A percentile compares a stretch with the other conserved stretches of the same genome.
Conservation (phyloP, 2,329 filamentous ascomycete species). For the Fusarium austroafricanum region DNA sequence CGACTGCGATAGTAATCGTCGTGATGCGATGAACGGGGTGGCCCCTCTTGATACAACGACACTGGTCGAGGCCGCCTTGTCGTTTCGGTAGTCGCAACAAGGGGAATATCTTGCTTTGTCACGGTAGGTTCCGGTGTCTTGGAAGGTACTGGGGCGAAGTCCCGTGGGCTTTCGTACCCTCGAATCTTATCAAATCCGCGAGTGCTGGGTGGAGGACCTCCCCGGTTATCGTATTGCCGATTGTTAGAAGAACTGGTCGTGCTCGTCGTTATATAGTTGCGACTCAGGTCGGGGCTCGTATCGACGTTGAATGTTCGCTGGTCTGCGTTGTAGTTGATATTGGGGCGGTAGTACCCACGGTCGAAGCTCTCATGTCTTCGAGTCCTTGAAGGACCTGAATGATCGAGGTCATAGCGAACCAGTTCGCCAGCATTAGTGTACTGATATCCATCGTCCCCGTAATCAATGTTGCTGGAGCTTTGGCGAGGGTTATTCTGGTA, state of each 20-base stretch:
- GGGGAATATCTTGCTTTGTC: conserved; percentile 35
- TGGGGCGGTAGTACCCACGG: conserved; percentile 66
- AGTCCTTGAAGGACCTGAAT: conserved; percentile 56
- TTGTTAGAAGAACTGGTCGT: conserved; percentile 37
- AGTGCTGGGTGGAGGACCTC: conserved; percentile 74
- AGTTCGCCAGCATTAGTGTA: conserved; percentile 73
- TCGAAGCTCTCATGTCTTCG: conserved; percentile 67
- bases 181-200: conserved; percentile 78
- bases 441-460: conserved; percentile 70
- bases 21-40: conserved; percentile 56
- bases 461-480: conserved; percentile 60
- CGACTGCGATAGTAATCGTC: conserved; percentile 63
- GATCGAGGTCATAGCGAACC: conserved; percentile 70
- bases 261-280: conserved; percentile 54
- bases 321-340: conserved; percentile 63
- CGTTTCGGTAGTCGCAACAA: conserved; percentile 33
- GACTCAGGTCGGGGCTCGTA: conserved; percentile 57
- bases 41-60: conserved; percentile 65
- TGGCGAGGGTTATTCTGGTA: conserved; percentile 60
- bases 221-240: conserved; percentile 54
- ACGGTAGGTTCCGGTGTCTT: conserved; percentile 52
- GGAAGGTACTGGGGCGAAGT: conserved; percentile 58
- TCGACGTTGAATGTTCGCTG: conserved; percentile 60
- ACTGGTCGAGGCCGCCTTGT: conserved; percentile 57
- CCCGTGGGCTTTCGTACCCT: conserved; percentile 58